These are phyloP conservation scores for Apophysomyces elegans DNA, from an alignment of 371 early-diverging fungal species.

Conservation along the genomic window DNA sequence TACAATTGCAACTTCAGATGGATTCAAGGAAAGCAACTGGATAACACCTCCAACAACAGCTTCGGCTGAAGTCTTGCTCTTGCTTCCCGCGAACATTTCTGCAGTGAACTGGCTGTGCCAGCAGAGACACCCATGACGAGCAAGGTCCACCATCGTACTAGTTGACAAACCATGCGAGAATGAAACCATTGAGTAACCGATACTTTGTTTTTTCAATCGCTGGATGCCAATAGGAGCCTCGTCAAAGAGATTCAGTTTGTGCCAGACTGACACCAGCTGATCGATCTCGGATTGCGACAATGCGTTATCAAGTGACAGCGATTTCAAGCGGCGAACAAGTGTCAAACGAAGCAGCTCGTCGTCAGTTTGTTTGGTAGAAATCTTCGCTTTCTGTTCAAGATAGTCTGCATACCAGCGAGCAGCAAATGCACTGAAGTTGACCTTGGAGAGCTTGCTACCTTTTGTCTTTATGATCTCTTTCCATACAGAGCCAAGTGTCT, in stretches of 20 bases:
- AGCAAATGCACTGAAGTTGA: constrained; percentile 29
- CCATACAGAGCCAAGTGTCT: constrained; percentile 32
- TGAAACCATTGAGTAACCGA: constrained; percentile 33
- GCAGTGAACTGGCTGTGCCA: constrained; percentile 51
- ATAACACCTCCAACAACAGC: constrained; percentile 29
- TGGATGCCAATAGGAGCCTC: constrained; percentile 39
- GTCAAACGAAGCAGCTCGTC: constrained; percentile 25
- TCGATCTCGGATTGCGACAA: constrained; percentile 32
- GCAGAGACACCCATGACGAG: constrained; percentile 44
- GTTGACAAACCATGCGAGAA: constrained; percentile 42
- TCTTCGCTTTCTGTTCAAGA: constrained; percentile 30
- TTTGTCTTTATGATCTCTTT: constrained; percentile 19
- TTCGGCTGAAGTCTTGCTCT: constrained; percentile 16
- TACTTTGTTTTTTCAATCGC: constrained; percentile 35
- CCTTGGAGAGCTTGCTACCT: constrained; percentile 20
- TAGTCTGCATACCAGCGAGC: constrained; percentile 35
- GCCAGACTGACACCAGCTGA: constrained; percentile 33
- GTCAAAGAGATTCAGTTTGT: constrained; percentile 31
- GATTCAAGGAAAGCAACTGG: constrained; percentile 32
- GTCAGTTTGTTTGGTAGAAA: constrained; percentile 24
- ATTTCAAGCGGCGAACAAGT: constrained; percentile 30
- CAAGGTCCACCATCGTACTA: constrained; percentile 44
- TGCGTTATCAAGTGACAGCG: constrained; percentile 22
- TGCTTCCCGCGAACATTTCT: constrained; percentile 38
- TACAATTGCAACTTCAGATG: constrained; percentile 41